Conservation (phyloP, 148 eudicot genomes). For the Silene uniflora region DNA sequence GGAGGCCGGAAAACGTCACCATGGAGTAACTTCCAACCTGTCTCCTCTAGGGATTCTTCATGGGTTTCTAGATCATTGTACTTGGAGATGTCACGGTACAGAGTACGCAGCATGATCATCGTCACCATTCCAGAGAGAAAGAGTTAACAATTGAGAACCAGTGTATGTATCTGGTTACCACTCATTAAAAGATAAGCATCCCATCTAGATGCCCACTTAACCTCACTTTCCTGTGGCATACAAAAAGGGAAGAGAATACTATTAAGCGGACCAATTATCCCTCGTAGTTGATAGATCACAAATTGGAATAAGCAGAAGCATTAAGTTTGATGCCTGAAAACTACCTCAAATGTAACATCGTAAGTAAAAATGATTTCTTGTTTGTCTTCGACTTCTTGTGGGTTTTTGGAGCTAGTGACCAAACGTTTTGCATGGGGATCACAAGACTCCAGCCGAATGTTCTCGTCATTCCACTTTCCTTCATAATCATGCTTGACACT, state of each 20-base stretch:
- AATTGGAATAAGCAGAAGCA: not conserved
- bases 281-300: not conserved
- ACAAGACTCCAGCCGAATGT: constrained; percentile 36
- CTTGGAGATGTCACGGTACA: constrained; percentile 49
- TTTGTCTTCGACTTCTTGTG: constrained; percentile 46
- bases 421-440: constrained; percentile 48
- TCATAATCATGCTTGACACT: constrained; percentile 52
- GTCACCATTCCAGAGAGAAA: constrained; percentile 54
- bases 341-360: constrained; percentile 46
- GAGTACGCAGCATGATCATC: constrained; percentile 48
- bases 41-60: constrained; percentile 49
- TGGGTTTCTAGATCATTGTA: constrained; percentile 48
- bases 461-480: constrained; percentile 38
- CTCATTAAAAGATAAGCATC: constrained; percentile 45
- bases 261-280: constrained; percentile 15
- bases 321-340: not conserved
- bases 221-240: constrained; percentile 41
- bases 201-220: constrained; percentile 54
- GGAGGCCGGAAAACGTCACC: constrained; percentile 48
- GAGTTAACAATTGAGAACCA: constrained; percentile 50
- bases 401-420: constrained; percentile 45
- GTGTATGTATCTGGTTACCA: constrained; percentile 48
- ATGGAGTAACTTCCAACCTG: constrained; percentile 44
- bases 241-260: not conserved
- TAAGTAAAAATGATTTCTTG: constrained; percentile 47